Evolutionary conservation across 164 flowering plant genomes (phyloP).

Genomic region (Stephania japonica): DNA sequence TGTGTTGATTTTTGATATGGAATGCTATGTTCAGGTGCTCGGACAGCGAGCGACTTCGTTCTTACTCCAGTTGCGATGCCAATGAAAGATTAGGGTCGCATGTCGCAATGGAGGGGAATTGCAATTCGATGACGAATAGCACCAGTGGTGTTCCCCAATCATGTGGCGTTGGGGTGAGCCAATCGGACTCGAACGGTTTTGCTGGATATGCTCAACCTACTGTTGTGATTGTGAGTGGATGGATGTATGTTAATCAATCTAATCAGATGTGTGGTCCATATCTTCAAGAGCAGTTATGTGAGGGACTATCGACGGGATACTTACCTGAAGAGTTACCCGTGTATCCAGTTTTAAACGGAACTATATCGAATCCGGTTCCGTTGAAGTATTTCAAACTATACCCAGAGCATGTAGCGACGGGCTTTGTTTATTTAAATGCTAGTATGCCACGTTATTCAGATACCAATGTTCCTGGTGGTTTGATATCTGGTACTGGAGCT

Average conservation of each 20-base stretch:
- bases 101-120: constrained; percentile 33
- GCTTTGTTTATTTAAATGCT: constrained; percentile 44
- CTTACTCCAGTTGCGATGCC: constrained; percentile 20
- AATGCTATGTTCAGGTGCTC: constrained; percentile 17
- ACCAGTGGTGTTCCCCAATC: constrained; percentile 21
- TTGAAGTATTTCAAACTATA: constrained; percentile 72
- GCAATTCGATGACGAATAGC: constrained; percentile 29
- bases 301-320: constrained; percentile 81
- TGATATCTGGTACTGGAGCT: constrained; percentile 13
- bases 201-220: constrained; percentile 26
- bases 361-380: constrained; percentile 55
- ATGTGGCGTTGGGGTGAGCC: constrained; percentile 17
- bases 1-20: neutral
- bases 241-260: constrained; percentile 84
- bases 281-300: constrained; percentile 68
- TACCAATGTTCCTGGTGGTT: constrained; percentile 11
- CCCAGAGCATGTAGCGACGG: constrained; percentile 79
- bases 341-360: constrained; percentile 75
- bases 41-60: constrained; percentile 4
- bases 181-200: constrained; percentile 20
- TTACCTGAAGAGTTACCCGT: constrained; percentile 86
- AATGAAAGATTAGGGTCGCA: constrained; percentile 22
- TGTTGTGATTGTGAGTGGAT: constrained; percentile 64
- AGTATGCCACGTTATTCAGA: constrained; percentile 8
- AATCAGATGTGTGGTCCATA: constrained; percentile 97